These are phyloP conservation scores for Aureobasidium sp. DNA, from an alignment of 2,329 filamentous ascomycete genomes.

Conservation along the genomic window DNA sequence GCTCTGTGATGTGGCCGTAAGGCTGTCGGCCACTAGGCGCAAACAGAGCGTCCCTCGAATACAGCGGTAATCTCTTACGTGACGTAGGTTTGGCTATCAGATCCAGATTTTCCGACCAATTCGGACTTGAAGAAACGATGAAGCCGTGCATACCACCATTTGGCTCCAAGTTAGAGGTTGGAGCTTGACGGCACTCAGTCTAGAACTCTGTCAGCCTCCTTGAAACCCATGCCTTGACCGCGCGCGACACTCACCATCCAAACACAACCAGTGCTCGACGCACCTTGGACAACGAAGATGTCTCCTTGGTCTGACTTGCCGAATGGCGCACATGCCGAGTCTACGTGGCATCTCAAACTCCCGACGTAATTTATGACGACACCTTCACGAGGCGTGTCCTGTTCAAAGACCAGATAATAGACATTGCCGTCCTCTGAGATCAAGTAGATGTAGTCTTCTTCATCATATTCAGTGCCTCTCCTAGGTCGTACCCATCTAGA, in stretches of 20 bases:
- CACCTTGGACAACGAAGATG: not conserved
- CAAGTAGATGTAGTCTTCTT: conserved; percentile 74
- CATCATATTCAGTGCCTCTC: conserved; percentile 56
- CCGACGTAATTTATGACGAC: conserved; percentile 50
- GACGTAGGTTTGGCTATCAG: conserved; percentile 23
- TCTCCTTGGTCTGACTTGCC: conserved; percentile 45
- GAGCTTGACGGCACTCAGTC: conserved; percentile 9
- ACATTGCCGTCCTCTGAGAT: conserved; percentile 82
- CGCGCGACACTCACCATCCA: not conserved
- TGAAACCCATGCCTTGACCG: not conserved
- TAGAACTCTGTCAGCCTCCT: not conserved
- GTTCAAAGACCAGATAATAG: conserved; percentile 62
- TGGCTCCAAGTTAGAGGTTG: not conserved
- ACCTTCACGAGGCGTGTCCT: conserved; percentile 45
- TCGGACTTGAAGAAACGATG: conserved; percentile 40
- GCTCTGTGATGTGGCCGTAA: conserved; percentile 38
- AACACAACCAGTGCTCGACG: conserved; percentile 1
- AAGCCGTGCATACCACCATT: conserved; percentile 8
- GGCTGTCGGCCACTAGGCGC: conserved; percentile 39
- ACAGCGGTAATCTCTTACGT: not conserved
- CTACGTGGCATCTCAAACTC: conserved; percentile 65
- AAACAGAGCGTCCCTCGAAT: conserved; percentile 27
- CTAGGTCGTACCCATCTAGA: conserved; percentile 76
- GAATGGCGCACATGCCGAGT: conserved; percentile 69
- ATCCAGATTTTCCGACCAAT: conserved; percentile 52